phyloP scores from a whole-genome alignment of 805 yeast species.

The Nakazawaea wyomingensis region DNA sequence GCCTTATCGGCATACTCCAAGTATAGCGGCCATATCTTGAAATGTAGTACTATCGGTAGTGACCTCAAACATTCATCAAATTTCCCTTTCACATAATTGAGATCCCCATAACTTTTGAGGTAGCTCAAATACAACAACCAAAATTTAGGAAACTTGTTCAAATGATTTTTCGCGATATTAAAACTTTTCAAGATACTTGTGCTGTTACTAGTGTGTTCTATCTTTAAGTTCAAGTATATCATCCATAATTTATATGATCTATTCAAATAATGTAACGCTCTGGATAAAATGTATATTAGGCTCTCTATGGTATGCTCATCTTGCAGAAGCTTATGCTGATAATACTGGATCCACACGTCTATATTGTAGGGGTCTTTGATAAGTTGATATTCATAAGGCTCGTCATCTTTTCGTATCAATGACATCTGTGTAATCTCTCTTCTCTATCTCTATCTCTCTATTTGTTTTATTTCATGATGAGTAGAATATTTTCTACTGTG shows the following conservation, averaged over 20 bases:
- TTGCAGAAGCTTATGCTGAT: constrained; percentile 26
- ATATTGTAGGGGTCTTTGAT: constrained; percentile 28
- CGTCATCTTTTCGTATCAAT: constrained; percentile 21
- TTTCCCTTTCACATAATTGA: constrained; percentile 33
- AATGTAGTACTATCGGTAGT: constrained; percentile 50
- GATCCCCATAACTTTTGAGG: constrained; percentile 28
- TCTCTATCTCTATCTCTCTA: neutral
- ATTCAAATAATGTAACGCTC: constrained; percentile 43
- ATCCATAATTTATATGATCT: constrained; percentile 54
- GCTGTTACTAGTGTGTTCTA: constrained; percentile 14
- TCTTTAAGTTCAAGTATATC: constrained; percentile 38
- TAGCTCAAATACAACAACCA: constrained; percentile 50
- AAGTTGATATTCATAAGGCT: constrained; percentile 31
- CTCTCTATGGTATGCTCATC: constrained; percentile 22
- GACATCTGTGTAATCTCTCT: constrained; percentile 8
- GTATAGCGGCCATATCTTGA: constrained; percentile 49
- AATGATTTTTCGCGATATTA: constrained; percentile 37
- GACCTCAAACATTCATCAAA: constrained; percentile 47
- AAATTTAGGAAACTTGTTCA: constrained; percentile 40
- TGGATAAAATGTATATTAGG: constrained; percentile 41
- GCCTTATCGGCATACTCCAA: constrained; percentile 43
- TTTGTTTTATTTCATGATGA: neutral
- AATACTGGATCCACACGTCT: constrained; percentile 43
- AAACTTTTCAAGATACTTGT: constrained; percentile 26
- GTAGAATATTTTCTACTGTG: neutral